Evolutionary conservation across 192 early-diverging fungal genomes (phyloP).

Genomic region (Podila epigama): DNA sequence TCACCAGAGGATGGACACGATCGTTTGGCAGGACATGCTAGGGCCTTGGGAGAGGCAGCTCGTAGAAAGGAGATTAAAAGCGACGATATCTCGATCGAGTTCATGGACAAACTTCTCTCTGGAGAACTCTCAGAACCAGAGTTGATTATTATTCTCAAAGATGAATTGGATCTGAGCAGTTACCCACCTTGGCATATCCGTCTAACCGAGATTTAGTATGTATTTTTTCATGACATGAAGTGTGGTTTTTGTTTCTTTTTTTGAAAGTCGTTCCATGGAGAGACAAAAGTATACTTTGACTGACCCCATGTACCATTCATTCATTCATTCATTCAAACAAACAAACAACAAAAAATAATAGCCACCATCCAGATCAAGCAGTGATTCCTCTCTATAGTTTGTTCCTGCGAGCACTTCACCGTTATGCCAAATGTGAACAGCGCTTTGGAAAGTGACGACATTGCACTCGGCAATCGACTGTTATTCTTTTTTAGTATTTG

Average conservation of each 20-base stretch:
- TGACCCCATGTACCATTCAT: neutral
- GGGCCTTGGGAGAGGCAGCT: conserved; percentile 20
- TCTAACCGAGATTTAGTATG: conserved; percentile 56
- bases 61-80: conserved; percentile 17
- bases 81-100: conserved; percentile 26
- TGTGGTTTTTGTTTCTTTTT: neutral
- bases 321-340: neutral
- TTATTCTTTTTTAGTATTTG: no score
- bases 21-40: conserved; percentile 15
- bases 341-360: no score
- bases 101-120: conserved; percentile 17
- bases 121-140: conserved; percentile 51
- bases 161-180: conserved; percentile 49
- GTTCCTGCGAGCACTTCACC: conserved; percentile 42
- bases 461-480: no score
- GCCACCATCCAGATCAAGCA: conserved; percentile 46
- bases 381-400: conserved; percentile 41
- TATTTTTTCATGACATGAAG: no score
- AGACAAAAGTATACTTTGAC: no score
- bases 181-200: conserved; percentile 55
- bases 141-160: conserved; percentile 48
- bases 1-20: conserved; percentile 30
- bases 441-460: conserved; percentile 54
- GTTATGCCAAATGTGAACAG: conserved; percentile 52
- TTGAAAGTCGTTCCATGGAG: no score